Evolutionary conservation across 1,284 basidiomycete species (phyloP).

Genomic region (Chiua sp.): DNA sequence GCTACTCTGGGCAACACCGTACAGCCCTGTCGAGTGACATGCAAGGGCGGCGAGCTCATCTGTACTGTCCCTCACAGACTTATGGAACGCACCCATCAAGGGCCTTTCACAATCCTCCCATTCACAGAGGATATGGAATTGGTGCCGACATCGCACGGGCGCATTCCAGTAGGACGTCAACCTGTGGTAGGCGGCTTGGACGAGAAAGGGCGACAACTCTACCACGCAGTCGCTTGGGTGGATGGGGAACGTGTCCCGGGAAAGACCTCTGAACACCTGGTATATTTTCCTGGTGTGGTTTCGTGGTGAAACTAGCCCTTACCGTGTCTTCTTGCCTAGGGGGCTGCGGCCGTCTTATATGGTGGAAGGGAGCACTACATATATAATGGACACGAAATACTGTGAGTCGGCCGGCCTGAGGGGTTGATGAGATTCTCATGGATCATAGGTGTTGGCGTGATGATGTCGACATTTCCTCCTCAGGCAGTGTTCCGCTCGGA

Average conservation of each 20-base stretch:
- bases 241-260: constrained; percentile 9
- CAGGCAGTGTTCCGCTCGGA: neutral
- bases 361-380: neutral
- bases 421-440: neutral
- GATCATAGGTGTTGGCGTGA: constrained; percentile 6
- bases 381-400: constrained; percentile 7
- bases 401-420: neutral
- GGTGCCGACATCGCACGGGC: constrained; percentile 5
- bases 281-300: neutral
- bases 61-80: constrained; percentile 3
- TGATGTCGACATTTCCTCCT: neutral
- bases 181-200: constrained; percentile 9
- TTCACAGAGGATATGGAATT: constrained; percentile 7
- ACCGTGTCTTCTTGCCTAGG: neutral
- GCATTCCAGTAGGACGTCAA: constrained; percentile 3
- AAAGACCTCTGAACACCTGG: constrained; percentile 9
- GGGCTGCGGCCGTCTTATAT: neutral
- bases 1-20: neutral
- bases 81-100: neutral
- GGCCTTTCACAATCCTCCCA: constrained; percentile 8
- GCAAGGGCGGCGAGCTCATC: constrained; percentile 1
- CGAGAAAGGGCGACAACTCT: neutral
- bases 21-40: constrained; percentile 11
- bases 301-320: neutral
- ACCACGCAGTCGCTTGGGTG: constrained; percentile 7